These are phyloP conservation scores for Mikania micrantha DNA, from an alignment of 129 eudicot genomes.

Conservation along the genomic window DNA sequence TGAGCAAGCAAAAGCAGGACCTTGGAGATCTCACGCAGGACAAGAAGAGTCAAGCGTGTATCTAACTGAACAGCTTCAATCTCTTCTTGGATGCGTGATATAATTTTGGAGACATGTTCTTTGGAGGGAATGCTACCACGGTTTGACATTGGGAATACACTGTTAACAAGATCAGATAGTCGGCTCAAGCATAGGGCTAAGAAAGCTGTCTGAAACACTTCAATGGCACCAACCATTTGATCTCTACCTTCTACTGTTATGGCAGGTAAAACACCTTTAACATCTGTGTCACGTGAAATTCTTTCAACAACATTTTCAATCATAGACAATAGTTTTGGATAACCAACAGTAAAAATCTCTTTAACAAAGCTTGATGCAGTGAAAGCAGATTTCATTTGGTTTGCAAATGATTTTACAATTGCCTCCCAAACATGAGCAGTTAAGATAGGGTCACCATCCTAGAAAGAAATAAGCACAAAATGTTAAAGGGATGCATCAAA, in stretches of 20 bases:
- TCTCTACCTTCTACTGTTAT: constrained; percentile 69
- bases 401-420: constrained; percentile 73
- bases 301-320: constrained; percentile 86
- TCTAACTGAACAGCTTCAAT: constrained; percentile 80
- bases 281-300: constrained; percentile 87
- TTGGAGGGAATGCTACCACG: constrained; percentile 88
- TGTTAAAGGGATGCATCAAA: not conserved
- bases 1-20: constrained; percentile 74
- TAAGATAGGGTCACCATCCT: constrained; percentile 79
- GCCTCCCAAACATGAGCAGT: constrained; percentile 97
- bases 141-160: constrained; percentile 70
- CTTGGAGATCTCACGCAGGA: constrained; percentile 79
- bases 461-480: constrained; percentile 23
- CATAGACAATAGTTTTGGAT: constrained; percentile 75
- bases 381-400: constrained; percentile 88
- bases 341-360: constrained; percentile 73
- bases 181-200: constrained; percentile 66
- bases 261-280: constrained; percentile 93
- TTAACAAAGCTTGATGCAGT: constrained; percentile 89
- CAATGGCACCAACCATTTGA: constrained; percentile 73
- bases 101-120: constrained; percentile 72
- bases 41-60: constrained; percentile 82
- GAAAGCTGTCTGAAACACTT: constrained; percentile 73
- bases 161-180: constrained; percentile 79
- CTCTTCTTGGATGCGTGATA: constrained; percentile 83